These are phyloP conservation scores for Sporisorium exsertum DNA, from an alignment of 1,284 basidiomycete species.

Conservation along the genomic window DNA sequence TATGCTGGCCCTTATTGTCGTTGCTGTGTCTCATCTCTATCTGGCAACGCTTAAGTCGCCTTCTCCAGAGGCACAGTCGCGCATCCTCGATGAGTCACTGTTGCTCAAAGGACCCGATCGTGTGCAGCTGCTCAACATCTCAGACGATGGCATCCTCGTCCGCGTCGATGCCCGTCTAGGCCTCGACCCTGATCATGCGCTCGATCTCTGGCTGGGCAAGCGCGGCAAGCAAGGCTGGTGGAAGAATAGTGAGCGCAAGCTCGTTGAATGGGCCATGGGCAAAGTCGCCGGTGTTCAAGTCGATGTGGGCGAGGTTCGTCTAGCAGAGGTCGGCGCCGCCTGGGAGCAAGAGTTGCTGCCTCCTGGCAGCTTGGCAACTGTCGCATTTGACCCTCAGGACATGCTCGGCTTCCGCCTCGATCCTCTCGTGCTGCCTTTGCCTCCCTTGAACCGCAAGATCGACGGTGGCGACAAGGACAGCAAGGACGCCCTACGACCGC, in stretches of 20 bases:
- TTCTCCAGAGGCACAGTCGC: slow-evolving; percentile 44
- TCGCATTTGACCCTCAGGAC: slow-evolving; percentile 38
- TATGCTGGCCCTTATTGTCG: slow-evolving; percentile 42
- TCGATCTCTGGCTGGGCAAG: slow-evolving; percentile 61
- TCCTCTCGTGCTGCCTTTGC: slow-evolving; percentile 59
- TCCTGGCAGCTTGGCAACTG: slow-evolving; percentile 1
- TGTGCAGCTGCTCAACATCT: slow-evolving; percentile 57
- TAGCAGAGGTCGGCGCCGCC: slow-evolving; percentile 46
- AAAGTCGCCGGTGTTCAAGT: slow-evolving; percentile 60
- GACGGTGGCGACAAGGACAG: slow-evolving; percentile 16
- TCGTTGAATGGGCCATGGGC: slow-evolving; percentile 61
- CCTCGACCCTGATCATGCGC: slow-evolving; percentile 58
- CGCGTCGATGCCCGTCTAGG: slow-evolving; percentile 60
- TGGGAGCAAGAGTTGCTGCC: slow-evolving; percentile 29
- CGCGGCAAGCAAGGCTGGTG: slow-evolving; percentile 49
- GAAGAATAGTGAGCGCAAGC: slow-evolving; percentile 56
- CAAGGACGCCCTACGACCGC: slow-evolving; percentile 30
- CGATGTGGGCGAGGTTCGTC: slow-evolving; percentile 55
- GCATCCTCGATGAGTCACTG: slow-evolving; percentile 58
- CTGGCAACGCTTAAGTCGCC: slow-evolving; percentile 51
- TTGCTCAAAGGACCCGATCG: slow-evolving; percentile 59
- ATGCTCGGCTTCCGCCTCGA: slow-evolving; percentile 62
- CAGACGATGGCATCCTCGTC: slow-evolving; percentile 56
- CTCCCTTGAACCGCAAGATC: slow-evolving; percentile 43
- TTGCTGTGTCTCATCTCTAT: slow-evolving; percentile 52